Conservation (phyloP, 352 stramenopile species). For the Globisporangium polare region DNA sequence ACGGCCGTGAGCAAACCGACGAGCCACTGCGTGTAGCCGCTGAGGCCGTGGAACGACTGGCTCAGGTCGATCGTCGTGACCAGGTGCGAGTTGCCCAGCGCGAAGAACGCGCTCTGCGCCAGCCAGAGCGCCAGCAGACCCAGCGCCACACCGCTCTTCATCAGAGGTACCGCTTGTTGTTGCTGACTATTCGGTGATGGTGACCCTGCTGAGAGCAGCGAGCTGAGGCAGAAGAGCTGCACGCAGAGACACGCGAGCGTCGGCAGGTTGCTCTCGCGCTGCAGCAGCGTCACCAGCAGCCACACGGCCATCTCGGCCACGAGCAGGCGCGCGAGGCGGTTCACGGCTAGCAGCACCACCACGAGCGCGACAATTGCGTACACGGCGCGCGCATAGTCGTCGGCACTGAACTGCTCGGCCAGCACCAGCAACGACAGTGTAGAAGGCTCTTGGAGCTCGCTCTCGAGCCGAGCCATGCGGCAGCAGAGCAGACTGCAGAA, state of each 20-base stretch:
- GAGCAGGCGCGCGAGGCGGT: constrained; percentile 11
- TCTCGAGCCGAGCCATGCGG: constrained; percentile 9
- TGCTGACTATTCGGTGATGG: not conserved
- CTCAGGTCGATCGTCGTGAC: constrained; percentile 89
- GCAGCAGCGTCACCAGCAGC: constrained; percentile 54
- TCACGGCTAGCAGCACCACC: constrained; percentile 6
- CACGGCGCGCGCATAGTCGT: constrained; percentile 44
- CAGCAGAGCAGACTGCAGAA: constrained; percentile 17
- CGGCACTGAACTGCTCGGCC: constrained; percentile 17
- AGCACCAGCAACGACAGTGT: not conserved
- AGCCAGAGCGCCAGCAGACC: constrained; percentile 38
- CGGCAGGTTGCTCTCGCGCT: constrained; percentile 56
- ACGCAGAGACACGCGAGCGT: constrained; percentile 53
- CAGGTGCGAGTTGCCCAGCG: constrained; percentile 85
- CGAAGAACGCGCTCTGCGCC: constrained; percentile 76
- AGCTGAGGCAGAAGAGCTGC: constrained; percentile 31
- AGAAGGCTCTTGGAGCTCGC: not conserved
- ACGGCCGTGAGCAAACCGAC: constrained; percentile 73
- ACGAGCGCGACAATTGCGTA: constrained; percentile 27
- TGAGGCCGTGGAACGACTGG: constrained; percentile 80
- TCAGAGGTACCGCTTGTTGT: not conserved
- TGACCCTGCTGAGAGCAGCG: constrained; percentile 22
- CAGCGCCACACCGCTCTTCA: constrained; percentile 14
- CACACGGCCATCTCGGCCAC: constrained; percentile 52
- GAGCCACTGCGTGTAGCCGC: constrained; percentile 76